These are phyloP conservation scores for Skeletonema costatum DNA, from an alignment of 108 stramenopile species.

Conservation along the genomic window DNA sequence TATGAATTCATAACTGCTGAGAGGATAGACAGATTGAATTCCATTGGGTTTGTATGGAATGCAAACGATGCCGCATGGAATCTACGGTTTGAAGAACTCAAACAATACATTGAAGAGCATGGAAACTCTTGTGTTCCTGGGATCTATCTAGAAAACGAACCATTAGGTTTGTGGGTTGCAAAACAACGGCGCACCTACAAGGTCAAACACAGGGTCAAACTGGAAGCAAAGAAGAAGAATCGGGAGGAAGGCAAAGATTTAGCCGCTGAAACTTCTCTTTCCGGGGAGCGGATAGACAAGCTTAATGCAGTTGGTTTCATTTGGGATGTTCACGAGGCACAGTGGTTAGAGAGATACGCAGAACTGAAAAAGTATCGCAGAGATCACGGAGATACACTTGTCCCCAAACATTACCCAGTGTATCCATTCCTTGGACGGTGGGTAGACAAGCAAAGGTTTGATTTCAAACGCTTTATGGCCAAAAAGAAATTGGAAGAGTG, in stretches of 20 bases:
- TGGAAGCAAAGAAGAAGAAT: neutral
- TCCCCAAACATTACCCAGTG: constrained; percentile 43
- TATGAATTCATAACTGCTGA: constrained; percentile 8
- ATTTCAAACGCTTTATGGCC: constrained; percentile 36
- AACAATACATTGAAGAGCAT: constrained; percentile 19
- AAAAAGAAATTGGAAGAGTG: constrained; percentile 25
- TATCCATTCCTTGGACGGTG: constrained; percentile 55
- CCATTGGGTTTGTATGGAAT: constrained; percentile 32
- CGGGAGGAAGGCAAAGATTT: neutral
- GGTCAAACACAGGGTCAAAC: constrained; percentile 24
- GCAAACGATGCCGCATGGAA: constrained; percentile 22
- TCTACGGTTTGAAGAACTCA: constrained; percentile 29
- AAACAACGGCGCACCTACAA: constrained; percentile 25
- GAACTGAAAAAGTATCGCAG: constrained; percentile 43
- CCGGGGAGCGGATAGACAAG: constrained; percentile 40
- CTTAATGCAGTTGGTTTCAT: constrained; percentile 42
- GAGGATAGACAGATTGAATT: constrained; percentile 15
- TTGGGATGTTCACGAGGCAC: constrained; percentile 50
- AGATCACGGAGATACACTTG: constrained; percentile 56
- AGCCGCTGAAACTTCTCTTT: constrained; percentile 11
- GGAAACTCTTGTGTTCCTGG: constrained; percentile 21
- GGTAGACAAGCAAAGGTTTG: constrained; percentile 59
- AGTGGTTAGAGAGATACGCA: constrained; percentile 40
- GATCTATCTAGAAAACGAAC: constrained; percentile 11
- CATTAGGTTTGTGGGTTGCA: constrained; percentile 28